Base-by-base conservation (phyloP, 2,329 filamentous ascomycete species). In the Penicillium thymicola region DNA sequence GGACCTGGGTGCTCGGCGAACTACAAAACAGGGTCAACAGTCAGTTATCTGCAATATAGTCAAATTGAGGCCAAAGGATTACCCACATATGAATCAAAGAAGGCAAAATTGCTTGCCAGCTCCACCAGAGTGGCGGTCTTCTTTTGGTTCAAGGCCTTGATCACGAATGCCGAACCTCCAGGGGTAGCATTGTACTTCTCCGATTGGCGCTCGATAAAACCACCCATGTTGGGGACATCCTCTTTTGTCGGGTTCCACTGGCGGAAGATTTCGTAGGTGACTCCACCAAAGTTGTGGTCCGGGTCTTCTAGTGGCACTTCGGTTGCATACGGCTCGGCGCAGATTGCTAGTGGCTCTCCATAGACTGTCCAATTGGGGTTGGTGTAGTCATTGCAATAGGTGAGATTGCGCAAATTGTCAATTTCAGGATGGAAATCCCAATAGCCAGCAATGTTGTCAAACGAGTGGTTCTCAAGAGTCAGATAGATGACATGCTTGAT, bases 391-490 rank as follows among this genome's bases (percentile, higher is more conserved):
- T 75, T 75, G 62, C 72, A 75, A 65, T 67, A 75, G 10, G 54
- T 54, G 46, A 64, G 64, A 43, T 70, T 67, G 47, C 62, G 60
- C 38, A 72, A 58, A 57, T 74, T 73, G 64, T 76, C 72, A 40
- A 75, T 74, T 28, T 72, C 69, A 0, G 63, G 61, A 52, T 73
- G 63, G 53, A 73, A 74, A 57, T 71, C 65, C 68, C 72, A 76
- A 59, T 72, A 74, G 21, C 73, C 73, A 10, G 71, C 71, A 34
- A 76, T 73, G 61, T 75, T 76, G 61, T 76, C 73, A 51, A 76
- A 74, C 11, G 68, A 73, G 59, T 73, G 72, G 57, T 76, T 76
- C 59, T 75, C 72, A 59, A 73, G 66, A 51, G 73, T 73, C 21
- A 75, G 59, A 50, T 73, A 73, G 44, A 75, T 60, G 21, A 75